Conservation (phyloP, 1,284 basidiomycete species). For the Ceratobasidium sp. region DNA sequence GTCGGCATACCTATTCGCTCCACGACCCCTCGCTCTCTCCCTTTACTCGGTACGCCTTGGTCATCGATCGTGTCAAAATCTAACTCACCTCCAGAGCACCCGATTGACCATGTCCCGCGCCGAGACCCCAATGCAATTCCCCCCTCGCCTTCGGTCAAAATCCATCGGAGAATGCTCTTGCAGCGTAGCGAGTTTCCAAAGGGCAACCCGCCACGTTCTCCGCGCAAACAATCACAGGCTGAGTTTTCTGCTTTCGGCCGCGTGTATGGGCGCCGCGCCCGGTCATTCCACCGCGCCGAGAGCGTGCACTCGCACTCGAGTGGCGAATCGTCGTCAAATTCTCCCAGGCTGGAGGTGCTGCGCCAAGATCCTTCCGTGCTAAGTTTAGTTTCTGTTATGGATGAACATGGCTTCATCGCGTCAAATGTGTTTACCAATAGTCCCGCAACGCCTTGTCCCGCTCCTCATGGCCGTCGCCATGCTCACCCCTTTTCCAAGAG, state of each 20-base stretch:
- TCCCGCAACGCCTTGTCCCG: slow-evolving; percentile 7
- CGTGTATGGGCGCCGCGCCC: background rate
- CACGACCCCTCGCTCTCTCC: slow-evolving; percentile 32
- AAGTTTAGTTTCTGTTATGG: slow-evolving; percentile 41
- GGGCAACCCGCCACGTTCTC: slow-evolving; percentile 35
- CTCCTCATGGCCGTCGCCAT: background rate
- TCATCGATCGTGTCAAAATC: slow-evolving; percentile 18
- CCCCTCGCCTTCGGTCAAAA: slow-evolving; percentile 7
- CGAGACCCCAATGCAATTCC: slow-evolving; percentile 16
- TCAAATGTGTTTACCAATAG: slow-evolving; percentile 23
- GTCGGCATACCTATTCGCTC: slow-evolving; percentile 35
- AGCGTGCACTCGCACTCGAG: slow-evolving; percentile 33
- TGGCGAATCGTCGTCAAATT: background rate
- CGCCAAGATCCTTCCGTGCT: slow-evolving; percentile 42
- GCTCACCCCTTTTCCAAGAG: slow-evolving; percentile 20
- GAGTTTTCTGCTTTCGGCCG: background rate
- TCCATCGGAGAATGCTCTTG: slow-evolving; percentile 33
- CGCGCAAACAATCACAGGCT: slow-evolving; percentile 32
- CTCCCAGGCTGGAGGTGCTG: slow-evolving; percentile 29
- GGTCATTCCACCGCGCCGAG: slow-evolving; percentile 20
- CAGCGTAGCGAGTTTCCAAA: slow-evolving; percentile 41
- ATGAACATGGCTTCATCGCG: slow-evolving; percentile 28
- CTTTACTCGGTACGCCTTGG: slow-evolving; percentile 20
- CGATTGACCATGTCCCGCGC: slow-evolving; percentile 38
- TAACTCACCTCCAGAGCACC: slow-evolving; percentile 37